Conservation (phyloP, 768 basidiomycete species). For the Panaeolus papilionaceus region DNA sequence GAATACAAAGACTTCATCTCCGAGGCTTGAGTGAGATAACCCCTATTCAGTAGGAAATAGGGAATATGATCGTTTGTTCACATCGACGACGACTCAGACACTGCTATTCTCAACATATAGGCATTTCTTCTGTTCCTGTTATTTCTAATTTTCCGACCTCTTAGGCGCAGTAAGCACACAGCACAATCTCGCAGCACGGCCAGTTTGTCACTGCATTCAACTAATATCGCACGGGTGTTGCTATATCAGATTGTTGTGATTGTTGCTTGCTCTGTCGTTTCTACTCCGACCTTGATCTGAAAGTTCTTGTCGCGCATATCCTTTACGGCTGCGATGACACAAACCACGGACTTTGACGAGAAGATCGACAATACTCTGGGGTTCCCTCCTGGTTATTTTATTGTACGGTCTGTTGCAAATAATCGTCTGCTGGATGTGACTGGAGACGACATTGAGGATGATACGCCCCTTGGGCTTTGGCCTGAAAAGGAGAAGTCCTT, state of each 20-base stretch:
- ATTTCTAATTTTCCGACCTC: no score
- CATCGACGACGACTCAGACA: background rate
- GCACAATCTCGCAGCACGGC: background rate
- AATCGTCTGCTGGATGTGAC: constrained; percentile 65
- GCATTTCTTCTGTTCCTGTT: background rate
- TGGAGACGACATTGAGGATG: constrained; percentile 60
- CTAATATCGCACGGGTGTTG: constrained; percentile 1
- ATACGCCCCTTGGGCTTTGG: constrained; percentile 68
- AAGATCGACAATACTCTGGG: constrained; percentile 40
- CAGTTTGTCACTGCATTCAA: background rate
- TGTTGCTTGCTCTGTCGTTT: background rate
- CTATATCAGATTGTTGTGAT: background rate
- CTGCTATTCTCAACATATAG: background rate
- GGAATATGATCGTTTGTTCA: background rate
- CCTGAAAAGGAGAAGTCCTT: constrained; percentile 77
- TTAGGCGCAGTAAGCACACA: background rate
- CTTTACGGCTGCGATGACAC: constrained; percentile 21
- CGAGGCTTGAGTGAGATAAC: background rate
- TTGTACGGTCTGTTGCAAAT: constrained; percentile 60
- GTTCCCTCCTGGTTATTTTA: constrained; percentile 66
- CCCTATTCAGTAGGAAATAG: background rate
- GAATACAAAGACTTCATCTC: no score
- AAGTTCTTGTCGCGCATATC: background rate
- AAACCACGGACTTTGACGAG: constrained; percentile 22
- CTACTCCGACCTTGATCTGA: background rate